A percentile compares a stretch with the other conserved stretches of the same genome.
These are phyloP conservation scores for Triangularia setosa DNA, from an alignment of 2,329 filamentous ascomycete genomes.

Conservation along the genomic window DNA sequence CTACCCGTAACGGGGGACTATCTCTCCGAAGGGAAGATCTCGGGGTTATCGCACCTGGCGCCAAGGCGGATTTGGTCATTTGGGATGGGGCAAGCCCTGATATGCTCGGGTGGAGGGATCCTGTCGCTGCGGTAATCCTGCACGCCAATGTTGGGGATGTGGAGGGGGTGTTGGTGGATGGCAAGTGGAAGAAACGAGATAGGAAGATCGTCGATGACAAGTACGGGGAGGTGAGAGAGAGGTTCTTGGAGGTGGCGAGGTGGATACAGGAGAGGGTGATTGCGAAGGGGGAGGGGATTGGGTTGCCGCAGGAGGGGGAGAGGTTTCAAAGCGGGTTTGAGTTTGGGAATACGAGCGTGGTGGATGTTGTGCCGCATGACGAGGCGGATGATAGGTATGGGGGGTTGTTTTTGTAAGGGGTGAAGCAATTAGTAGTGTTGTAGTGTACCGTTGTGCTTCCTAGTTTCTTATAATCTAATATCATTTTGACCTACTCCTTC, in stretches of 20 bases:
- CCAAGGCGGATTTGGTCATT: conserved; percentile 52
- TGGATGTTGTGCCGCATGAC: not conserved
- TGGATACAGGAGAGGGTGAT: conserved; percentile 27
- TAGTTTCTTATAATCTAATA: too few relatives aligned
- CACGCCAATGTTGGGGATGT: conserved; percentile 52
- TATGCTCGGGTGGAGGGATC: conserved; percentile 52
- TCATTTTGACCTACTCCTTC: too few relatives aligned
- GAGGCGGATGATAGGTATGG: not conserved
- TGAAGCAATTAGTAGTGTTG: not conserved
- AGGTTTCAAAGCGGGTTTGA: not conserved
- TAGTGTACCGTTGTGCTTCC: too few relatives aligned
- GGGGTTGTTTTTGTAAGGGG: not conserved
- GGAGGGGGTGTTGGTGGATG: conserved; percentile 45
- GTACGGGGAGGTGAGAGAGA: conserved; percentile 27
- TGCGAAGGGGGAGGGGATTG: not conserved
- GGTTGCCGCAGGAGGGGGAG: not conserved
- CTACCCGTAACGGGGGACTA: conserved; percentile 49
- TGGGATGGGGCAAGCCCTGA: conserved; percentile 47
- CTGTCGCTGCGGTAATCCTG: conserved; percentile 53
- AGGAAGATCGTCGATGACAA: conserved; percentile 32
- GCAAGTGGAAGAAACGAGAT: conserved; percentile 45
- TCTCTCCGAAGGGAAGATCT: conserved; percentile 49
- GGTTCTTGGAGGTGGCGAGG: conserved; percentile 35
- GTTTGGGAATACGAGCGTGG: not conserved
- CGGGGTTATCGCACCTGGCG: conserved; percentile 45